A percentile compares a stretch with the other conserved stretches of the same genome.
phyloP scores from a whole-genome alignment of 2,329 filamentous ascomycete genomes.

The Alternaria longipes region DNA sequence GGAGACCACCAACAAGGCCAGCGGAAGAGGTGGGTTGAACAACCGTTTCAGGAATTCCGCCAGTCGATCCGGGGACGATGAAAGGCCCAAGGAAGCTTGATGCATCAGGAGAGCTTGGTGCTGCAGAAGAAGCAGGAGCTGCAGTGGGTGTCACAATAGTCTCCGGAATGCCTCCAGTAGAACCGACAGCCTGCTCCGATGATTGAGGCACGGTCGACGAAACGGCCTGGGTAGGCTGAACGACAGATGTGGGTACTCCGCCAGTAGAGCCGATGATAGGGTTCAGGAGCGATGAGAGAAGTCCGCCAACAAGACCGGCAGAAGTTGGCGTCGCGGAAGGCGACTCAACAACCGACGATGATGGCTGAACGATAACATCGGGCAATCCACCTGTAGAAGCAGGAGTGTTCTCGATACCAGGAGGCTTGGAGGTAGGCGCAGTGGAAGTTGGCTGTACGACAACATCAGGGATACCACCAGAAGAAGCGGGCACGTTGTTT shows the following conservation, averaged over 20 bases:
- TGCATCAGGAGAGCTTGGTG: slow-evolving; percentile 16
- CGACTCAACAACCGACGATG: slow-evolving; percentile 8
- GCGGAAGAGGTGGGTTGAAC: slow-evolving; percentile 24
- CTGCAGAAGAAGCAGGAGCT: slow-evolving; percentile 15
- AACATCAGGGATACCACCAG: not conserved
- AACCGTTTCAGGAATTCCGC: slow-evolving; percentile 20
- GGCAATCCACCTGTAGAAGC: slow-evolving; percentile 12
- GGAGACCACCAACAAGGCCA: slow-evolving; percentile 20
- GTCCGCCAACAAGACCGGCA: slow-evolving; percentile 10
- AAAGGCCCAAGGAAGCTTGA: slow-evolving; percentile 37
- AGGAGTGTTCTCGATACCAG: slow-evolving; percentile 2
- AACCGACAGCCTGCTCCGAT: slow-evolving; percentile 20
- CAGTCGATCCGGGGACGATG: slow-evolving; percentile 36
- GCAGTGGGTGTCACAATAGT: slow-evolving; percentile 28
- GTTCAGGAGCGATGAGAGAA: slow-evolving; percentile 23
- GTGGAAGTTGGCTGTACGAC: slow-evolving; percentile 5
- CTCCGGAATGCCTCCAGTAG: slow-evolving; percentile 28
- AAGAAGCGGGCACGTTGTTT: not conserved
- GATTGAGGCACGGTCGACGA: slow-evolving; percentile 14
- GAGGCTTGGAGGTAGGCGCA: not conserved
- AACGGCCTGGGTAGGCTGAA: slow-evolving; percentile 27
- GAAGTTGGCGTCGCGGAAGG: slow-evolving; percentile 9
- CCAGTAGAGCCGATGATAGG: slow-evolving; percentile 33
- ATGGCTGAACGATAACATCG: slow-evolving; percentile 14
- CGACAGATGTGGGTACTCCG: slow-evolving; percentile 27